Conservation (phyloP, 202 grass and related monocot genomes). For the Digitaria exilis region DNA sequence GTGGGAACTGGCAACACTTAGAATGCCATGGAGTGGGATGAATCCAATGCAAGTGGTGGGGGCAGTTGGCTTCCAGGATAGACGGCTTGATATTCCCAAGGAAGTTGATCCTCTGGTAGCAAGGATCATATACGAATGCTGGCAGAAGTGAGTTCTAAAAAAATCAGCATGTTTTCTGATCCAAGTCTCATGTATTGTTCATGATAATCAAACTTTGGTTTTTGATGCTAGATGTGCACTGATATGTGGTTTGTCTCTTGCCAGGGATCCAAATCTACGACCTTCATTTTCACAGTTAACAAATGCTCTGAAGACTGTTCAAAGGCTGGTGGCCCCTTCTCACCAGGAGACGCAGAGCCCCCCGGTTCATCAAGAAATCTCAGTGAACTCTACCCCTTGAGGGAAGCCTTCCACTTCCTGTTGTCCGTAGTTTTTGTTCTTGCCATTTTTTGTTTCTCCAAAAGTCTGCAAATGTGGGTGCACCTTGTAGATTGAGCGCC, state of each 20-base stretch:
- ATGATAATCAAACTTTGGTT: not conserved
- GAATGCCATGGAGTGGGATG: slow-evolving; percentile 98
- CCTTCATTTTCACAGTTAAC: slow-evolving; percentile 87
- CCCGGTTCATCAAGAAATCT: slow-evolving; percentile 80
- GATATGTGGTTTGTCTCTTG: not conserved
- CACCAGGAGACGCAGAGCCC: slow-evolving; percentile 68
- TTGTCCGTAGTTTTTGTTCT: slow-evolving; percentile 48
- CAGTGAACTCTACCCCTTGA: slow-evolving; percentile 89
- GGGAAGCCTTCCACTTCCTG: not conserved
- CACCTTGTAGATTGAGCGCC: slow-evolving; percentile 54
- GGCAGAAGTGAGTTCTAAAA: slow-evolving; percentile 78
- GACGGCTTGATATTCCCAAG: slow-evolving; percentile 87
- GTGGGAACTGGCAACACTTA: slow-evolving; percentile 91
- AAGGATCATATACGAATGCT: slow-evolving; percentile 90
- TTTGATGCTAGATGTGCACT: not conserved
- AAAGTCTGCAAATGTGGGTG: slow-evolving; percentile 53
- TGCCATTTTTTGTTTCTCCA: slow-evolving; percentile 22
- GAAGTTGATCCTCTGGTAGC: slow-evolving; percentile 88
- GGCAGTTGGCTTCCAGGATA: slow-evolving; percentile 96
- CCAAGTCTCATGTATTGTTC: not conserved
- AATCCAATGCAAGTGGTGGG: slow-evolving; percentile 99
- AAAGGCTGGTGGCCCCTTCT: slow-evolving; percentile 70
- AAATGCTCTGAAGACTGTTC: slow-evolving; percentile 75
- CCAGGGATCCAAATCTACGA: slow-evolving; percentile 84
- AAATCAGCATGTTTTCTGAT: not conserved